Evolutionary conservation across 169 alveolate species (phyloP), one percentile per base, ranked within the genome.

Genomic region (Cryptosporidium muris): DNA sequence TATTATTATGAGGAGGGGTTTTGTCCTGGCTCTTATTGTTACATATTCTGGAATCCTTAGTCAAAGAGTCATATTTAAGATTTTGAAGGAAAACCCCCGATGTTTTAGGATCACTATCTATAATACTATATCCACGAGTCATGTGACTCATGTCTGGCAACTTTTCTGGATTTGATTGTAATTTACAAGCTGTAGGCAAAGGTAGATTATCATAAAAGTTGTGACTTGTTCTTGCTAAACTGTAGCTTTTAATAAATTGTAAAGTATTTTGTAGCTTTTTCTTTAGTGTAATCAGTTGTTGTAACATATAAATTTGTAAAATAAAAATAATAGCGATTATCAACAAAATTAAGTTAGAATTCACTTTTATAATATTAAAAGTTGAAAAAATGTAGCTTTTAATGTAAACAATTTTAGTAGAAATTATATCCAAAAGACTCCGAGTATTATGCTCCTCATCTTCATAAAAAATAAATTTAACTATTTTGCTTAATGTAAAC

Each of bases 211-310:
- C 25, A 25, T 25, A 25, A 25, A 25, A 25, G 25, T 25, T 25
- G 25, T 25, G 25, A 25, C 25, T 25, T 25, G 25, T 25, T 25
- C 25, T 25, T 25, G 25, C 25, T 25, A 25, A 25, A 25, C 25
- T 25, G 58, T 43, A 74, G n/a, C 60, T 54, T 36, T 74, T 74
- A 11, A 74, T 54, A 25, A 74, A 74, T 48, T 74, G 85, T 9
- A 74, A 25, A 2, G 85, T 58, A 36, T 74, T 74, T 8, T 74
- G 67, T 6, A 74, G 68, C 25, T 68, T 74, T 74, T 64, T 74
- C 36, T 74, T 74, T n/a, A 74, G 14, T 3, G 85, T 58, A 60
- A 56, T 14, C n/a, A 54, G 51, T 16, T 74, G 63, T 60, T 47
- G 54, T n/a, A 48, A 74, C 0, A 74, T 45, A 8, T 58, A 54